A percentile compares a stretch with the other conserved stretches of the same genome.
These are phyloP conservation scores for Trichoderma parareesei DNA, from an alignment of 495 filamentous ascomycete genomes.

Conservation along the genomic window DNA sequence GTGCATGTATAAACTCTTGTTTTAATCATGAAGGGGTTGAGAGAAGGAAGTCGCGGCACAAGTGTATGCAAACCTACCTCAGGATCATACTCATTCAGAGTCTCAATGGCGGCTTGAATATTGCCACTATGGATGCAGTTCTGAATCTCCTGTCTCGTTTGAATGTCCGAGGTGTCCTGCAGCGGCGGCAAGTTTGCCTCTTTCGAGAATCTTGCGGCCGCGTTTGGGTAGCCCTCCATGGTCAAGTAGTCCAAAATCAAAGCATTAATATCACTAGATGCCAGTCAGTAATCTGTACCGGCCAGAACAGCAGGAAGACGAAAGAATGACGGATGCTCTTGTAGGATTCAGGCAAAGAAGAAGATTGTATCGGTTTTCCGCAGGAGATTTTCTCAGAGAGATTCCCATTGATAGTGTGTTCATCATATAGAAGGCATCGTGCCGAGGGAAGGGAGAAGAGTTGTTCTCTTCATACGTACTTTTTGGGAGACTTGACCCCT, in stretches of 20 bases:
- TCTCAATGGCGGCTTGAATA: constrained; percentile 76
- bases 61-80: constrained; percentile 54
- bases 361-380: constrained; percentile 58
- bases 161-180: constrained; percentile 62
- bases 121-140: constrained; percentile 74
- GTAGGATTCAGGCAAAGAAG: constrained; percentile 55
- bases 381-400: constrained; percentile 89
- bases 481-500: constrained; percentile 80
- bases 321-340: constrained; percentile 12
- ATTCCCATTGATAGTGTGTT: constrained; percentile 97
- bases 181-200: constrained; percentile 81
- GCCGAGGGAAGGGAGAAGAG: constrained; percentile 14
- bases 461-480: constrained; percentile 46
- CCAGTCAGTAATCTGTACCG: constrained; percentile 24
- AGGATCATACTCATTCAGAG: constrained; percentile 82
- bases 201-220: constrained; percentile 84
- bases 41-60: constrained; percentile 13
- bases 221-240: constrained; percentile 88
- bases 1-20: constrained; percentile 87
- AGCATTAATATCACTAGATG: constrained; percentile 79
- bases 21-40: constrained; percentile 66
- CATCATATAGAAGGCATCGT: constrained; percentile 59
- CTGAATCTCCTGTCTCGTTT: constrained; percentile 68
- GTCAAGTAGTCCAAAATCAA: constrained; percentile 97
- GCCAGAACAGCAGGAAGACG: constrained; percentile 10